Evolutionary conservation across 371 early-diverging fungal genomes (phyloP).

Genomic region (Saksenaea oblongispora): DNA sequence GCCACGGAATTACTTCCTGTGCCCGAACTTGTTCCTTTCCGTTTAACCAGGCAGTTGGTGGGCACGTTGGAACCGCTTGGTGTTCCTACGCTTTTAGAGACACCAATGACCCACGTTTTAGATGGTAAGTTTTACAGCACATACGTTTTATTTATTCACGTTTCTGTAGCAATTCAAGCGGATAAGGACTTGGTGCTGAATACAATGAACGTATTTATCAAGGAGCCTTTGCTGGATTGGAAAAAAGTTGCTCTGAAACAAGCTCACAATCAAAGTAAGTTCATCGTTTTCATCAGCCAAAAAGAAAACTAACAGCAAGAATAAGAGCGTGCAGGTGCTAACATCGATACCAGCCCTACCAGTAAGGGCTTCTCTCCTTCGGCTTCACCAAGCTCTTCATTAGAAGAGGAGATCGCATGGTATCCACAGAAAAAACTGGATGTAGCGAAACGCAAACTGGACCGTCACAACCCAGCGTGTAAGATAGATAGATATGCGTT

Average conservation of each 20-base stretch:
- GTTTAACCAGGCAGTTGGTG: conserved; percentile 61
- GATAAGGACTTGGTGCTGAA: conserved; percentile 56
- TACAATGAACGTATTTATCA: conserved; percentile 70
- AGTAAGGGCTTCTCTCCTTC: not conserved
- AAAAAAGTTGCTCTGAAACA: conserved; percentile 64
- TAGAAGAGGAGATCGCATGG: conserved; percentile 50
- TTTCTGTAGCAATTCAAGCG: conserved; percentile 48
- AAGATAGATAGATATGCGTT: conserved; percentile 4
- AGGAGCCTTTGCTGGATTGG: conserved; percentile 68
- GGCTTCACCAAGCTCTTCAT: conserved; percentile 3
- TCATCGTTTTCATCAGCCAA: not conserved
- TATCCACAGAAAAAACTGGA: conserved; percentile 77
- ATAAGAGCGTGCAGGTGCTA: conserved; percentile 9
- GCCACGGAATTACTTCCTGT: conserved; percentile 70
- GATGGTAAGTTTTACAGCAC: too few species aligned
- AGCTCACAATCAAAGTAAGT: conserved; percentile 58
- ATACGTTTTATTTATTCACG: conserved; percentile 4
- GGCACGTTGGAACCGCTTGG: conserved; percentile 63
- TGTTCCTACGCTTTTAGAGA: conserved; percentile 46
- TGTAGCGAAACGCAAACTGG: conserved; percentile 67
- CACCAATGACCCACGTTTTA: conserved; percentile 59
- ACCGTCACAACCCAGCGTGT: conserved; percentile 66
- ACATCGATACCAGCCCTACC: not conserved
- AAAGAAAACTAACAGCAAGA: not conserved
- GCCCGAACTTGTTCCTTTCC: conserved; percentile 73